phyloP scores from a whole-genome alignment of 2,329 filamentous ascomycete genomes.

The Trichoderma lentiforme region DNA sequence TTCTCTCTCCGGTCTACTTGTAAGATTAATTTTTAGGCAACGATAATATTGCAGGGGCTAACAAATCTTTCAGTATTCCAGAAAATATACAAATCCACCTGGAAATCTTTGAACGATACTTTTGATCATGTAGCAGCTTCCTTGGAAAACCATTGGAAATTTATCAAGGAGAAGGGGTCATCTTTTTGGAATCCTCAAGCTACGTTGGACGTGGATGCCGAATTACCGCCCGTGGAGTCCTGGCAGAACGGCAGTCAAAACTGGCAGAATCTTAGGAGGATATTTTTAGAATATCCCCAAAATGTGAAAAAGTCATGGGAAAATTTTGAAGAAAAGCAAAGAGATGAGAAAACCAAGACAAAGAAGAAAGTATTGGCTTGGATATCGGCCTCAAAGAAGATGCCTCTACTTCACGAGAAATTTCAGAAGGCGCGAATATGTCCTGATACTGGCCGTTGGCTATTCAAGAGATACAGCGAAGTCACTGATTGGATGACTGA shows the following conservation, averaged over 20 bases:
- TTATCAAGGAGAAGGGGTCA: background rate
- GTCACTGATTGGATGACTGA: conserved; percentile 1
- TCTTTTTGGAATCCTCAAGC: background rate
- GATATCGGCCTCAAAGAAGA: conserved; percentile 6
- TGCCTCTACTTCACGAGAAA: background rate
- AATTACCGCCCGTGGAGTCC: background rate
- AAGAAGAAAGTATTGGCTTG: background rate
- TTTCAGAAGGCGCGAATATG: background rate
- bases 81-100: background rate
- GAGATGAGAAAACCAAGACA: background rate
- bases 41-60: background rate
- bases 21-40: background rate
- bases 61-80: background rate
- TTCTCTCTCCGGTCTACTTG: background rate
- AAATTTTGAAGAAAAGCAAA: background rate
- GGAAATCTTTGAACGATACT: background rate
- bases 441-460: background rate
- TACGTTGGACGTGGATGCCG: background rate
- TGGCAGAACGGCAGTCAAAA: background rate
- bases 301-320: background rate
- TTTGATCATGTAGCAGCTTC: background rate
- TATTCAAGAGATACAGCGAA: background rate
- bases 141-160: background rate
- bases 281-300: background rate
- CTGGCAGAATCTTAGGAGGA: background rate